Evolutionary conservation across 371 early-diverging fungal genomes (phyloP).

Genomic region (Rhizopus arrhizus): DNA sequence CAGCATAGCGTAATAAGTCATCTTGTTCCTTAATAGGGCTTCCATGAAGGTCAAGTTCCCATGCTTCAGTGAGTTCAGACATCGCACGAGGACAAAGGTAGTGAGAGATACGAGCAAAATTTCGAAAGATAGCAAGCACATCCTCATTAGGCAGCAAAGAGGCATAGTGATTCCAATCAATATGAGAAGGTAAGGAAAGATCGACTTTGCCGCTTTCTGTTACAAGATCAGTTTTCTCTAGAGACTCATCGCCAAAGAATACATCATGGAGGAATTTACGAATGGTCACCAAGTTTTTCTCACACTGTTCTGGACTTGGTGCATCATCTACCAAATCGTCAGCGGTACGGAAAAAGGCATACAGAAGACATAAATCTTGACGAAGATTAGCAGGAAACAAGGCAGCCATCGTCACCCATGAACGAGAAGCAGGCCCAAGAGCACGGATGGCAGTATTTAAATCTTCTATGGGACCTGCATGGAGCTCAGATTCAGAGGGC

Average conservation of each 20-base stretch:
- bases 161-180: constrained; percentile 36
- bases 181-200: constrained; percentile 24
- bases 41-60: constrained; percentile 48
- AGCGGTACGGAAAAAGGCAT: constrained; percentile 59
- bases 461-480: constrained; percentile 33
- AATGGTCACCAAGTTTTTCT: constrained; percentile 34
- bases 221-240: too few species aligned
- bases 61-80: constrained; percentile 51
- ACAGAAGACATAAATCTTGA: constrained; percentile 53
- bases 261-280: constrained; percentile 28
- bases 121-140: constrained; percentile 33
- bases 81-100: constrained; percentile 48
- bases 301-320: constrained; percentile 22
- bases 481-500: constrained; percentile 32
- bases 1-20: constrained; percentile 50
- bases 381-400: constrained; percentile 52
- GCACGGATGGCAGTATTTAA: constrained; percentile 31
- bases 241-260: constrained; percentile 7
- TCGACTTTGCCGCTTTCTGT: constrained; percentile 5
- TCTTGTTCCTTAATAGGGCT: constrained; percentile 38
- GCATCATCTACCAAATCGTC: constrained; percentile 62
- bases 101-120: constrained; percentile 43
- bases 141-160: constrained; percentile 25
- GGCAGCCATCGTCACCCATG: constrained; percentile 56
- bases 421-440: constrained; percentile 43